Evolutionary conservation across 495 filamentous ascomycete genomes (phyloP).

Genomic region (Ramalina intermedia): DNA sequence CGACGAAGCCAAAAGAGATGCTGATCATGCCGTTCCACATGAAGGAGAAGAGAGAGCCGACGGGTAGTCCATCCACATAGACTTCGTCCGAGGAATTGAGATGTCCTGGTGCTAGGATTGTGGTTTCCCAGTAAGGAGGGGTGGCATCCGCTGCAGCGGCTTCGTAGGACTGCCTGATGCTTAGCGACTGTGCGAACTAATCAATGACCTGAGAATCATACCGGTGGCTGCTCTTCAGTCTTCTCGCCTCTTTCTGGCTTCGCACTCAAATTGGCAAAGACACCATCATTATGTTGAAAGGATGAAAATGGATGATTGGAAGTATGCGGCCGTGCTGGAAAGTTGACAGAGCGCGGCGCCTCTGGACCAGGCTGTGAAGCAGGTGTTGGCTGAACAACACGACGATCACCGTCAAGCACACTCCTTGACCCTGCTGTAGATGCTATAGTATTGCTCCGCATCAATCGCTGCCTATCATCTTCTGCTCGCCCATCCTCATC

Average conservation of each 20-base stretch:
- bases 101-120: conserved; percentile 75
- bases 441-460: conserved; percentile 32
- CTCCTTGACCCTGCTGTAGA: conserved; percentile 27
- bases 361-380: conserved; percentile 38
- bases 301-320: conserved; percentile 5
- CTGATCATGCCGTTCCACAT: conserved; percentile 98
- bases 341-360: conserved; percentile 19
- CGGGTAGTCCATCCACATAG: conserved; percentile 88
- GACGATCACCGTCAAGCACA: conserved; percentile 17
- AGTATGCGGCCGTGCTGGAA: neutral
- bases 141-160: conserved; percentile 94
- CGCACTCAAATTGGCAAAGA: conserved; percentile 87
- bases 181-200: conserved; percentile 16
- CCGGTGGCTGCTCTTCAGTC: conserved; percentile 78
- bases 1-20: conserved; percentile 93
- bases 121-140: conserved; percentile 97
- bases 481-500: conserved; percentile 56
- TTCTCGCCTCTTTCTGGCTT: conserved; percentile 81
- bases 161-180: conserved; percentile 69
- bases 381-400: conserved; percentile 28
- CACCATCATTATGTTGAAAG: conserved; percentile 57
- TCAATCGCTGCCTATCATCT: conserved; percentile 74
- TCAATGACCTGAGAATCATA: conserved; percentile 29
- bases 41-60: conserved; percentile 90
- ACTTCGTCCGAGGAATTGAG: conserved; percentile 74